Evolutionary conservation across 495 filamentous ascomycete genomes (phyloP).

Genomic region (Tuber aestivum): DNA sequence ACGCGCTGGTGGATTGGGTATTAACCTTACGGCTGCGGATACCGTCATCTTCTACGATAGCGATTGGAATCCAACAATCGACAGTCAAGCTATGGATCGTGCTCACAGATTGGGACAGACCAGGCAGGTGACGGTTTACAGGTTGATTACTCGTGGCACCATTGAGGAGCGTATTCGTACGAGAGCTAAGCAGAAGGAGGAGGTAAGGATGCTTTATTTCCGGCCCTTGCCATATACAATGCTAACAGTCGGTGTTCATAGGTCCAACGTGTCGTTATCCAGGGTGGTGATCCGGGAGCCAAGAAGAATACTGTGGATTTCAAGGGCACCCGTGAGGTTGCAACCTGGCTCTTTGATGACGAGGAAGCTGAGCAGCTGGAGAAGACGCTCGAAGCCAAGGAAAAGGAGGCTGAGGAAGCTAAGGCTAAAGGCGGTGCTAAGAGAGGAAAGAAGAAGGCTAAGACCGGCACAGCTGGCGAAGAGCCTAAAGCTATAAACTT

Average conservation of each 20-base stretch:
- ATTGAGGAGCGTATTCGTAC: conserved; percentile 99
- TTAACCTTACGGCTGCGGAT: conserved; percentile 82
- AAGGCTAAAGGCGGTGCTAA: conserved; percentile 43
- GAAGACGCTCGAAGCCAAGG: conserved; percentile 45
- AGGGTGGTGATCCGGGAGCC: conserved; percentile 66
- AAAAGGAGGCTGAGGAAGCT: conserved; percentile 39
- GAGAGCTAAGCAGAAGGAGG: conserved; percentile 95
- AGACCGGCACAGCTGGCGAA: conserved; percentile 44
- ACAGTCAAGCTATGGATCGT: conserved; percentile 97
- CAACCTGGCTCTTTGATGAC: conserved; percentile 42
- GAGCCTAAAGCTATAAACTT: conserved; percentile 36
- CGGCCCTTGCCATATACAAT: background rate
- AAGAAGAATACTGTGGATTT: conserved; percentile 54
- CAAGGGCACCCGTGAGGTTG: conserved; percentile 45
- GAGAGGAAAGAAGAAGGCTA: conserved; percentile 62
- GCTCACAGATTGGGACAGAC: conserved; percentile 97
- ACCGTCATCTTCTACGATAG: conserved; percentile 99
- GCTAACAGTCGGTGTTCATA: conserved; percentile 20
- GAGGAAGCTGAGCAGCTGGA: conserved; percentile 44
- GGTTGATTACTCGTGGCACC: conserved; percentile 91
- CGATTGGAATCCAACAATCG: conserved; percentile 98
- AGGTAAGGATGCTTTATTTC: conserved; percentile 43
- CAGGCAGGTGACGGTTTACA: conserved; percentile 91
- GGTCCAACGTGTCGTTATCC: conserved; percentile 96
- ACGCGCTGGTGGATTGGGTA: conserved; percentile 92